phyloP scores from a whole-genome alignment of 2,329 filamentous ascomycete genomes.

The Aureobasidium sp. region DNA sequence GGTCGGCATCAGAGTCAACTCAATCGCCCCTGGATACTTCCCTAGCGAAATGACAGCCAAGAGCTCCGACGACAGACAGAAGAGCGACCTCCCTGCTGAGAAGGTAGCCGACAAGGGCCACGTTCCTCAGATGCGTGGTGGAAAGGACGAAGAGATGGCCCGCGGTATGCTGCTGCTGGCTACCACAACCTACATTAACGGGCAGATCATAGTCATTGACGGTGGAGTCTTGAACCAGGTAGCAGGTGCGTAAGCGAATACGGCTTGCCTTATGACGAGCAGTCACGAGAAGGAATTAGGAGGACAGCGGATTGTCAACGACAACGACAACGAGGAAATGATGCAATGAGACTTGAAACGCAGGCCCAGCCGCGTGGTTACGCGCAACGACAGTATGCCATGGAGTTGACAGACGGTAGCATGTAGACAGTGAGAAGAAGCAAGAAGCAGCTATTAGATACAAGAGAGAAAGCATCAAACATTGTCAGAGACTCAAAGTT shows the following conservation, averaged over 20 bases:
- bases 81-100: slow-evolving; percentile 51
- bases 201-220: slow-evolving; percentile 41
- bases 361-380: not conserved
- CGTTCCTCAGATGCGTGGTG: slow-evolving; percentile 52
- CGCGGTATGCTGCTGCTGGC: slow-evolving; percentile 48
- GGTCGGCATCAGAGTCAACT: slow-evolving; percentile 57
- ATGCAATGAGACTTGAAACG: slow-evolving; percentile 11
- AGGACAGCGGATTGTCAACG: not conserved
- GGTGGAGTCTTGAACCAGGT: slow-evolving; percentile 44
- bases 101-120: slow-evolving; percentile 55
- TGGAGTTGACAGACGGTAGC: not conserved
- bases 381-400: not conserved
- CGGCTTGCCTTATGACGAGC: not conserved
- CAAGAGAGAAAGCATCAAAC: not conserved
- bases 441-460: not conserved
- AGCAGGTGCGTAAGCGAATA: slow-evolving; percentile 12
- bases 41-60: slow-evolving; percentile 58
- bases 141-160: slow-evolving; percentile 61
- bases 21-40: slow-evolving; percentile 61
- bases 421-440: not conserved
- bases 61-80: slow-evolving; percentile 49
- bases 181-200: slow-evolving; percentile 44
- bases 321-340: not conserved
- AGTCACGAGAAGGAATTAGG: not conserved
- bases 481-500: not conserved